Evolutionary conservation across 345 rosid species (phyloP).

Genomic region (Boechera stricta): DNA sequence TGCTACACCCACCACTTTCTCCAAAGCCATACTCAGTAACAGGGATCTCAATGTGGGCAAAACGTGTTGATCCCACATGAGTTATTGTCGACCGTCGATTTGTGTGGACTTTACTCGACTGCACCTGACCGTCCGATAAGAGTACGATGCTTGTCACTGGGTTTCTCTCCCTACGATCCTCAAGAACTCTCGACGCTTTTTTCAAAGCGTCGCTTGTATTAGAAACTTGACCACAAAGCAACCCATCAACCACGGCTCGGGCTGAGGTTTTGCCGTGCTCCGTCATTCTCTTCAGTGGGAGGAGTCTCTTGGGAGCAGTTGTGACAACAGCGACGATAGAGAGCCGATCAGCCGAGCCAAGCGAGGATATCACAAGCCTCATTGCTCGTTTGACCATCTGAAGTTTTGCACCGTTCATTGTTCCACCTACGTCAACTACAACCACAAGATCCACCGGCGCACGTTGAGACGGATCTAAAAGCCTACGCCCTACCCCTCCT

Average conservation of each 20-base stretch:
- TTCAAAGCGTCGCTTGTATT: slow-evolving; percentile 66
- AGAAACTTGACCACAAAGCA: slow-evolving; percentile 63
- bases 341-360: slow-evolving; percentile 71
- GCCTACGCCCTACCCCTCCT: slow-evolving; percentile 31
- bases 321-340: slow-evolving; percentile 68
- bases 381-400: slow-evolving; percentile 78
- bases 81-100: slow-evolving; percentile 45
- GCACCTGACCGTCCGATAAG: slow-evolving; percentile 69
- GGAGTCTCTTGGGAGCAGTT: slow-evolving; percentile 59
- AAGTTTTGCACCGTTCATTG: slow-evolving; percentile 59
- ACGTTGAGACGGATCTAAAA: slow-evolving; percentile 51
- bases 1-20: slow-evolving; percentile 54
- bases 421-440: slow-evolving; percentile 71
- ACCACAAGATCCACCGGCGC: slow-evolving; percentile 81
- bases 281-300: slow-evolving; percentile 82
- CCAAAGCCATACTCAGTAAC: slow-evolving; percentile 62
- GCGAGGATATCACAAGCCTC: slow-evolving; percentile 66
- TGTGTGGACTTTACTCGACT: slow-evolving; percentile 32
- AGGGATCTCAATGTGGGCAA: slow-evolving; percentile 73
- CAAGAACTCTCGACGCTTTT: slow-evolving; percentile 83
- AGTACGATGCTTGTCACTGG: slow-evolving; percentile 71
- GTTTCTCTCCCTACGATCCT: slow-evolving; percentile 79
- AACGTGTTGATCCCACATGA: slow-evolving; percentile 66
- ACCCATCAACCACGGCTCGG: slow-evolving; percentile 61
- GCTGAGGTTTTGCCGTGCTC: slow-evolving; percentile 68